Evolutionary conservation across 2,329 filamentous ascomycete genomes (phyloP), one percentile per base, ranked within the genome.

Genomic region (Monosporascus sp.): DNA sequence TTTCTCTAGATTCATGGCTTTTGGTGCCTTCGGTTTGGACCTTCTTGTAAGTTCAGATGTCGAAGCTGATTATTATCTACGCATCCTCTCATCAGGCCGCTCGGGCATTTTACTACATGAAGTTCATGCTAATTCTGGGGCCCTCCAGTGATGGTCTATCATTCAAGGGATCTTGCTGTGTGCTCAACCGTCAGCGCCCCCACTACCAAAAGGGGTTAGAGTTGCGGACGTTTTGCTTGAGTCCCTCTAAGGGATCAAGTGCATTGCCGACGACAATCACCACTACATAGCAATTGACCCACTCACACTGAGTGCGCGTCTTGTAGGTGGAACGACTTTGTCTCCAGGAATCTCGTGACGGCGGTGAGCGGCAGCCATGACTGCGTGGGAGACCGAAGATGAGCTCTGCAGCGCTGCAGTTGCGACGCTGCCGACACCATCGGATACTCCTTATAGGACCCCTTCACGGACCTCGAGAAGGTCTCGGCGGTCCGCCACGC

Each of bases 381-480:
- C 73, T 54, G 72, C 71, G 47, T 84, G 82, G 81, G 80, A 84
- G 65, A 85, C 80, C 6, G 83, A 86, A 55, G 81, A 86, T 63
- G 82, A 86, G 67, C 78, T 78, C 58, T 73, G 77, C 59, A 74
- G 74, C 56, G 78, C 79, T 56, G 78, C 80, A 59, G 75, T 76
- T 57, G 76, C 82, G 61, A 75, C 81, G 47, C 74, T 91, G 54
- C 86, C 90, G 31, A 86, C 87, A 37, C 85, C 89, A 11, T 79
- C 80, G 37, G 84, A 87, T 58, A 88, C 87, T 25, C 86, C 87
- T 20, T 89, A 89, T 62, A 80, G 86, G 61, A 86, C 85, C 7
- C 83, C 85, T 49, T 92, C 90, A 25, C 81, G 84, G 61, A 77
- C 62, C 42, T 82, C 80, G 20, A 79, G 70, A 56, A 74, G 80